Evolutionary conservation across 371 early-diverging fungal genomes (phyloP).

Genomic region (Smittium culicis): DNA sequence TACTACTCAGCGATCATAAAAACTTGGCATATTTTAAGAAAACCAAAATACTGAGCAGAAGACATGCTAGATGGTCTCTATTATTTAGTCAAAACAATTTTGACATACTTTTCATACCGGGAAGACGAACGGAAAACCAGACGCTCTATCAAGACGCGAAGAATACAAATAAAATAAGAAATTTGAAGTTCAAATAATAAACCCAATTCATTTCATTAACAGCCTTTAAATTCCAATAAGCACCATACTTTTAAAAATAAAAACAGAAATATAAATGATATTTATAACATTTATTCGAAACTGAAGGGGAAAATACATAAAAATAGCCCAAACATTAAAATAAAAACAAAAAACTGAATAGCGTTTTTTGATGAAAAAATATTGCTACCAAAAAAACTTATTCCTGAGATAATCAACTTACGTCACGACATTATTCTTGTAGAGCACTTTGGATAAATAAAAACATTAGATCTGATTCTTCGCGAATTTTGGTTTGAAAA

Average conservation of each 20-base stretch:
- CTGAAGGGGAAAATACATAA: too few species aligned
- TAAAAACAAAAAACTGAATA: neutral
- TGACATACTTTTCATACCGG: constrained; percentile 9
- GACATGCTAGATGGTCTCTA: constrained; percentile 3
- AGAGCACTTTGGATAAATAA: constrained; percentile 1
- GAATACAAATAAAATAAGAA: neutral
- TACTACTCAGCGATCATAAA: too few species aligned
- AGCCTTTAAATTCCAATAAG: too few species aligned
- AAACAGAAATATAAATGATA: too few species aligned
- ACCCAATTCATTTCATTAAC: too few species aligned
- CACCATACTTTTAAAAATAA: too few species aligned
- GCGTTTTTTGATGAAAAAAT: neutral
- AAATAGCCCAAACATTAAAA: too few species aligned
- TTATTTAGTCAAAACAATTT: constrained; percentile 10
- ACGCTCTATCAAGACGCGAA: constrained; percentile 12
- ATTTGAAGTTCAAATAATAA: neutral
- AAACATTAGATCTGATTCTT: neutral
- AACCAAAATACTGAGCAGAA: neutral
- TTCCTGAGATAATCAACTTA: neutral
- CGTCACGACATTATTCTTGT: neutral
- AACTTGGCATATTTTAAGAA: constrained; percentile 10
- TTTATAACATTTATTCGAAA: too few species aligned
- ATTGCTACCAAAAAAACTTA: neutral
- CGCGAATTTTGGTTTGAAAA: constrained; percentile 7
- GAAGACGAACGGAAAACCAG: constrained; percentile 7